Percentiles rank a stretch among this genome's conserved stretches.
phyloP scores from a whole-genome alignment of 768 basidiomycete species.

The Suillus alpinus region DNA sequence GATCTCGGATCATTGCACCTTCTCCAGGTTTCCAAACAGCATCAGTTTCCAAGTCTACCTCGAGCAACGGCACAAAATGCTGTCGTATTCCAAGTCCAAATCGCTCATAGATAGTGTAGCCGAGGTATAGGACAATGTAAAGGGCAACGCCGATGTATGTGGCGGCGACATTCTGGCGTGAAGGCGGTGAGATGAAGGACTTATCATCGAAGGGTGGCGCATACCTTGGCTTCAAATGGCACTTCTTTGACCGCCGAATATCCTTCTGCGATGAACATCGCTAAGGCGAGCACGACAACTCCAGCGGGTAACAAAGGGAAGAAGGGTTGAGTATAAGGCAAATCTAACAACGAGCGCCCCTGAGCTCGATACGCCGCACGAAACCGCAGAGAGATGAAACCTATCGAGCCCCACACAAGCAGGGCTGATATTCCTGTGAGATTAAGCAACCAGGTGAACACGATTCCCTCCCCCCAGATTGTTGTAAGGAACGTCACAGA shows the following conservation, averaged over 20 bases:
- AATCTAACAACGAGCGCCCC: conserved; percentile 46
- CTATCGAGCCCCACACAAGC: conserved; percentile 65
- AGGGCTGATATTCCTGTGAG: conserved; percentile 65
- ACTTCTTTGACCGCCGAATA: conserved; percentile 45
- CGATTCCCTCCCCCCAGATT: conserved; percentile 54
- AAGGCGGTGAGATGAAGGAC: background rate
- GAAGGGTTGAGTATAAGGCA: conserved; percentile 57
- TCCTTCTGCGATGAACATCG: conserved; percentile 57
- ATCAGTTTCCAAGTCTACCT: conserved; percentile 52
- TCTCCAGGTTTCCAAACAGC: conserved; percentile 52
- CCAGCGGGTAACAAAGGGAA: conserved; percentile 51
- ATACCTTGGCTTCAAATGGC: conserved; percentile 43
- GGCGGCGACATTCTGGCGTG: conserved; percentile 47
- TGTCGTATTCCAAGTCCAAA: conserved; percentile 22
- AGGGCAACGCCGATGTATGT: conserved; percentile 52
- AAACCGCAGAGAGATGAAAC: conserved; percentile 57
- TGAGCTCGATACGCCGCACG: conserved; percentile 57
- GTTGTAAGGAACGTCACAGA: conserved; percentile 55
- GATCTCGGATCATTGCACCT: conserved; percentile 33
- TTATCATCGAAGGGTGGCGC: conserved; percentile 5
- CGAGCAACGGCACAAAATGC: conserved; percentile 40
- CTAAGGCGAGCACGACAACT: conserved; percentile 45
- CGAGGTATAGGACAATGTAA: conserved; percentile 44
- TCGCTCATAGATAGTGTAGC: conserved; percentile 42
- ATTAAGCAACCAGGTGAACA: conserved; percentile 60